phyloP scores from a whole-genome alignment of 345 rosid species.

The Lepidium aucheri region DNA sequence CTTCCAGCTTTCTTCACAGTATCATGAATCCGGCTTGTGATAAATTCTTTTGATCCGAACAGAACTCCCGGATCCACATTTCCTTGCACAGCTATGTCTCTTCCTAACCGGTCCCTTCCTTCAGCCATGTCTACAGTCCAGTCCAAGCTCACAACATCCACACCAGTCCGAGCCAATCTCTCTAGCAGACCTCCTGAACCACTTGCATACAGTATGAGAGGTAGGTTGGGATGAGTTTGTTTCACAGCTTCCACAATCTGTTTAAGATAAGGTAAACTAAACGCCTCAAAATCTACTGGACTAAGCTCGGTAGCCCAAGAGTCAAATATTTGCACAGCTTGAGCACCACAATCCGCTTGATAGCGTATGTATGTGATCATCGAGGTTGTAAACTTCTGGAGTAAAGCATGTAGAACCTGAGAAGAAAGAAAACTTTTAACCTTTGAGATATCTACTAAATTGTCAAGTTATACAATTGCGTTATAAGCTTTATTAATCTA shows the following conservation, averaged over 20 bases:
- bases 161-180: constrained; percentile 77
- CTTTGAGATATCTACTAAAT: background rate
- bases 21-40: constrained; percentile 72
- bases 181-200: constrained; percentile 95
- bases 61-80: constrained; percentile 92
- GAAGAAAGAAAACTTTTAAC: background rate
- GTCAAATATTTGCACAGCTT: constrained; percentile 95
- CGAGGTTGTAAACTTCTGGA: constrained; percentile 72
- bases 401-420: constrained; percentile 83
- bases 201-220: constrained; percentile 84
- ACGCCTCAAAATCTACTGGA: constrained; percentile 88
- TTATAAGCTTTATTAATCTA: background rate
- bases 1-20: constrained; percentile 87
- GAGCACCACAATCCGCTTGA: constrained; percentile 87
- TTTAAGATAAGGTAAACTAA: constrained; percentile 85
- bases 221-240: constrained; percentile 79
- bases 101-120: constrained; percentile 78
- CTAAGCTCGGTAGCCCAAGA: constrained; percentile 99
- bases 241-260: constrained; percentile 79
- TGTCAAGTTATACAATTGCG: background rate
- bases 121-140: constrained; percentile 99
- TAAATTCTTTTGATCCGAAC: constrained; percentile 84
- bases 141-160: constrained; percentile 95
- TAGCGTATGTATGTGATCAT: constrained; percentile 80
- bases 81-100: constrained; percentile 80